These are phyloP conservation scores for Trichoderma polysporum DNA, from an alignment of 2,329 filamentous ascomycete genomes.

Conservation along the genomic window DNA sequence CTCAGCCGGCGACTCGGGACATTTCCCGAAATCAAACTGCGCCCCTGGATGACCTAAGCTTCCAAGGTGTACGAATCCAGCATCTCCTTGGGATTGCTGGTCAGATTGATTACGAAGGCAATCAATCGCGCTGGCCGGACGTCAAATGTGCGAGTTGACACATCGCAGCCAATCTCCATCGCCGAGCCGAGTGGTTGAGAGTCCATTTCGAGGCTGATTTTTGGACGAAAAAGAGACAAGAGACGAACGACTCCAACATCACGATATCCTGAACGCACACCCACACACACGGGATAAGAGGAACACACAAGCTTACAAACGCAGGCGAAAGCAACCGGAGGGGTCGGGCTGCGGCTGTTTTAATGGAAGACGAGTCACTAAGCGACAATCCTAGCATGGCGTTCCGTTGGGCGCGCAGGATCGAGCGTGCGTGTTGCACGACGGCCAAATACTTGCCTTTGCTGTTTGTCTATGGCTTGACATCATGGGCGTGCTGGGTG, in stretches of 20 bases:
- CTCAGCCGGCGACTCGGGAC: slow-evolving; percentile 11
- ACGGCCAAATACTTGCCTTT: slow-evolving; percentile 83
- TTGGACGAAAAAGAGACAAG: background rate
- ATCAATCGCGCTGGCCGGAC: background rate
- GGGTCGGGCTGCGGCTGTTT: slow-evolving; percentile 8
- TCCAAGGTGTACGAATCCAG: background rate
- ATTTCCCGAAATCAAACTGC: slow-evolving; percentile 17
- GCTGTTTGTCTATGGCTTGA: slow-evolving; percentile 81
- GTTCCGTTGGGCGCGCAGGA: slow-evolving; percentile 63
- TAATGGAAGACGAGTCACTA: slow-evolving; percentile 21
- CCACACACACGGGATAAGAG: background rate
- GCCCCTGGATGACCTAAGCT: slow-evolving; percentile 31
- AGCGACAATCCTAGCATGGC: slow-evolving; percentile 41
- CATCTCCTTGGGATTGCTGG: background rate
- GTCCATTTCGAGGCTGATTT: background rate
- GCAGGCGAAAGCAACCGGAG: background rate
- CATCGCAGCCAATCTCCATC: slow-evolving; percentile 11
- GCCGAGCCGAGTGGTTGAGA: slow-evolving; percentile 17
- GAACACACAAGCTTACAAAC: background rate
- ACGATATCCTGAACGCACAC: background rate
- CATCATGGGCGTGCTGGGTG: slow-evolving; percentile 94
- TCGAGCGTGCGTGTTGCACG: slow-evolving; percentile 82
- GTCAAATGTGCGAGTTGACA: slow-evolving; percentile 19
- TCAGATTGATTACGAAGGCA: background rate
- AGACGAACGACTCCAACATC: background rate